Base-by-base conservation (phyloP, 2,329 filamentous ascomycete species). In the Arthrinium phaeospermum region DNA sequence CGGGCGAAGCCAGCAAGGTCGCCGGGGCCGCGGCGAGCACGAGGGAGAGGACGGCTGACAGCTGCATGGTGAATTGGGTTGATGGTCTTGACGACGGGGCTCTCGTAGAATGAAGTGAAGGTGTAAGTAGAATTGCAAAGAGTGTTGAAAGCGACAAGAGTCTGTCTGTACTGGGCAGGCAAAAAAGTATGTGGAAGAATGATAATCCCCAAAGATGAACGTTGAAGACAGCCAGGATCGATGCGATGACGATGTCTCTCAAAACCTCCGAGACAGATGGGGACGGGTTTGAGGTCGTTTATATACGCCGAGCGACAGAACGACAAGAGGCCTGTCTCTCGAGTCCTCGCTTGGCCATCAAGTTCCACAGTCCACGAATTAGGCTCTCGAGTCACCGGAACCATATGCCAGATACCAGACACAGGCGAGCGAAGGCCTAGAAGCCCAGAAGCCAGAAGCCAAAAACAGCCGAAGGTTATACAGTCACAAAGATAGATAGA, bases 61-160 rank as follows among this genome's bases (percentile, higher is more conserved):
- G 34, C n/a, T 74, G 74, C 78, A 79, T 79, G 19, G 19, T 75
- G 70, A 24, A 46, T 51, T 24, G n/a, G 22, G 49, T 51, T 24
- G 37, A 14, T 41, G 30, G 30, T 22, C 12, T 22, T 61, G 30
- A 12, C 3, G 30, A 64, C 14, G 34, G 34, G 34, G 34, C 19
- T n/a, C 19, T 22, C 0, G 1, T 41, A 19, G 19, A 34, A 19
- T 14, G 19, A n/a, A 2, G 27, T 30, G 27, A 30, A 30, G 27
- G 27, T 41, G 10, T 19, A 16, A 16, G 22, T 19, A 19, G 22
- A 7, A 10, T 30, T 19, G 5, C 16, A 61, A 37, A n/a, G 57
- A n/a, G 22, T n/a, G 57, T n/a, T n/a, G 10, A 41, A 37, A 22
- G 14, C 13, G 53, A 37, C 16, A n/a, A 37, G 16, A 34, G 27